phyloP scores from a whole-genome alignment of 1,139 yeast genomes.

The Kazachstania sp. region DNA sequence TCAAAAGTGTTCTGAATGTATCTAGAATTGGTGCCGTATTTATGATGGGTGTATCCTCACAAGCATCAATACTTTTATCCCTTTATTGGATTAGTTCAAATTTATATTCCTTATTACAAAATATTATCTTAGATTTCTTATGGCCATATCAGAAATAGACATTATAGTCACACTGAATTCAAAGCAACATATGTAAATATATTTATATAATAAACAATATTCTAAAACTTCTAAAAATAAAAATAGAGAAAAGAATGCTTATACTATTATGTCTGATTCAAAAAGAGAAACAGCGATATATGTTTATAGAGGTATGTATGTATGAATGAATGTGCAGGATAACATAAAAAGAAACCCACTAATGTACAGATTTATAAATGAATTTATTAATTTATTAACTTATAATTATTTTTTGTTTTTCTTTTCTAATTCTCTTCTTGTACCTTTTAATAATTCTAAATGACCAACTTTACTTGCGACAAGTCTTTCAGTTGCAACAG shows the following conservation, averaged over 20 bases:
- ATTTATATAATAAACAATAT: no score
- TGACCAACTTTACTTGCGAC: constrained; percentile 93
- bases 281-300: neutral
- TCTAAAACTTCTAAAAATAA: neutral
- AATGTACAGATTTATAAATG: neutral
- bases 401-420: constrained; percentile 26
- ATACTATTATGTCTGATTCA: neutral
- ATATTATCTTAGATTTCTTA: constrained; percentile 56
- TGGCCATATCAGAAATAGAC: constrained; percentile 39
- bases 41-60: constrained; percentile 75
- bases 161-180: no score
- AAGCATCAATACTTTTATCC: constrained; percentile 75
- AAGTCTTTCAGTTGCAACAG: constrained; percentile 70
- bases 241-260: neutral
- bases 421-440: constrained; percentile 75
- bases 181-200: neutral
- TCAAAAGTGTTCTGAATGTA: constrained; percentile 43
- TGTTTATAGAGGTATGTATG: neutral
- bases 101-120: constrained; percentile 64
- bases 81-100: constrained; percentile 87
- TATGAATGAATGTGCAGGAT: neutral
- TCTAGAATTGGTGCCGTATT: constrained; percentile 70
- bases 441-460: constrained; percentile 80
- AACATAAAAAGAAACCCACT: neutral
- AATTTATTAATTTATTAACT: neutral